Evolutionary conservation across 345 rosid species (phyloP), one percentile per base, ranked within the genome.

Genomic region (Bretschneidera sinensis): DNA sequence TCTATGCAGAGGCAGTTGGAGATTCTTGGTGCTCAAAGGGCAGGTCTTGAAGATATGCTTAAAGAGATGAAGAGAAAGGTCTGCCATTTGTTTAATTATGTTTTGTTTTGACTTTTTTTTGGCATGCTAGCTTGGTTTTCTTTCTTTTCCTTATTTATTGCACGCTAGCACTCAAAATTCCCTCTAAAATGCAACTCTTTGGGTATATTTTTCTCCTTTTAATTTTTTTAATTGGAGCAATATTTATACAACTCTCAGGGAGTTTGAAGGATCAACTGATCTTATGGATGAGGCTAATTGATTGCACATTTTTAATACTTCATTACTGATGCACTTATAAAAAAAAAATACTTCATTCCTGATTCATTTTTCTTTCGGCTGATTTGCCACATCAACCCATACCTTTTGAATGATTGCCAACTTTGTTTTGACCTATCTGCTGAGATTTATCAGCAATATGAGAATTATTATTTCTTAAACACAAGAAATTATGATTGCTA

Each of bases 41-140:
- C 99, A 14, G 95, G 97, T 61, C 99, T 94, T 68, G 99, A 94
- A 77, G 99, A 94, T 74, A 86, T 94, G 96, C 96, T 90, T 47
- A 94, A 82, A 77, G 99, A 94, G 72, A 94, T 94, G 99, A 90
- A 90, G 79, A 86, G 96, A 81, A 94, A 90, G 84, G 99, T 94
- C 20, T 63, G 65, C 34, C 60, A 54, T 39, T 39, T 39, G 45
- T 39, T 39, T 39, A 23, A 63, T 39, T 28, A 2, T 28, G 33
- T 8, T 8, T 22, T 50, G n/a, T 58, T 14, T 55, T 17, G 15
- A 24, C 20, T 3, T 43, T 31, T 34, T 68, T 25, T 39, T 68
- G 48, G 43, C n/a, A 20, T 53, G 17, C n/a, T 11, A 23, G 11
- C n/a, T n/a, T n/a, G n/a, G n/a, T n/a, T n/a, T n/a, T n/a, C n/a